Base-by-base conservation (phyloP, 2,329 filamentous ascomycete species). In the Chrysoporthe deuterocubensis region DNA sequence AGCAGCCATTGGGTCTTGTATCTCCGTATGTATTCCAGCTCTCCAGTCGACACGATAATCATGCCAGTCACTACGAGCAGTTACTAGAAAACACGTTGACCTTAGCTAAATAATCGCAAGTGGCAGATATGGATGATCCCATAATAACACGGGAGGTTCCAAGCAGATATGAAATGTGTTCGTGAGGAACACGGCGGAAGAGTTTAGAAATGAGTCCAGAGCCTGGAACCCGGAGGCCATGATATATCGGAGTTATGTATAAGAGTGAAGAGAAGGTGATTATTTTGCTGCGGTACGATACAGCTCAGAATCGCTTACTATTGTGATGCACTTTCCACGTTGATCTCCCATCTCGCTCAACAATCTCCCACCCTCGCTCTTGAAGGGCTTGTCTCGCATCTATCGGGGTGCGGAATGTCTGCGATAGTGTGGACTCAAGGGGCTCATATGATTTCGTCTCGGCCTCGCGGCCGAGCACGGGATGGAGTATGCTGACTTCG, bases 401-500 rank as follows among this genome's bases (percentile, higher is more conserved):
- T 2, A 9, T 7, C 3, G 64, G 64, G 37, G 3, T 65, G 42
- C 44, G 44, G 56, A 54, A 66, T 18, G 57, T 37, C 16, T 54
- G 56, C 14, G 46, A 0, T 21, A 44, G 7, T n/a, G 16, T 16
- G 3, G 21, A 1, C 4, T 54, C 57, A 16, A 66, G 57, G 8
- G 37, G 26, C 16, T 37, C 34, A 26, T 26, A 3, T 9, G 21
- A 8, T 16, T 26, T 5, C 8, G 3, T 4, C 37, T 34, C 18
- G 46, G 16, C 14, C 48, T 0, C 8, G 6, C 3, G 26, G 56
- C 37, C 16, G 32, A 1, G 13, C 5, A 66, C 32, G 11, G 68
- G 72, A 16, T 68, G 68, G 16, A 72, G 64, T 52, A 74, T 72
- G 54, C 70, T 71, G n/a, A 58, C 69, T 13, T 72, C 72, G 62